Evolutionary conservation across 257 asterid genomes (phyloP), one percentile per base, ranked within the genome.

Genomic region (Solanum tacnaense): DNA sequence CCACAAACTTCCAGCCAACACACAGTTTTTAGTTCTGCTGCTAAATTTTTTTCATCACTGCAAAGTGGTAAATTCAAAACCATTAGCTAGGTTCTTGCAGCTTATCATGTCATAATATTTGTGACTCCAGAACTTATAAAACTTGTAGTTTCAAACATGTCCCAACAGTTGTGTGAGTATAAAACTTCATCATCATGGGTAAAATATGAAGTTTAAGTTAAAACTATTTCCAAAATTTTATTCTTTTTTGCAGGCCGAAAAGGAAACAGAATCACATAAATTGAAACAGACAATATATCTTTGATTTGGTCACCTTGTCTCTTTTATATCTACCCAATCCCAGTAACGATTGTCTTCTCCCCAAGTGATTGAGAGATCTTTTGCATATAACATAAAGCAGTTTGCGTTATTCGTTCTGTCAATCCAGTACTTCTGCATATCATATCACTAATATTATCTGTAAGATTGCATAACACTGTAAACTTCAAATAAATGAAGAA

Each of bases 1-100:
- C 98, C 98, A 60, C 92, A 97, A 85, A 95, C 90, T 91, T 96
- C 96, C 84, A 95, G 94, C 98, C 98, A 95, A 91, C 96, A 92
- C 78, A 96, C 98, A 20, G 83, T 85, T 56, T 91, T 86, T 79
- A 93, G 91, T 89, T 96, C 98, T 31, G 96, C 98, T 70, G 87
- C 96, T 56, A 65, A 86, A 52, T 90, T 5, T 16, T 70, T 8
- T 73, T 84, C 94, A 34, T 90, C 92, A 74, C 98, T 96, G 93
- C 92, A 91, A 88, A 84, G 46, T 23, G 36, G 60, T 76, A 39
- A 76, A 13, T 39, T 76, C 60, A 39, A 76, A n/a, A 38, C 60
- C 34, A 39, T 76, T 76, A 39, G 60, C 84, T 74, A 74, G 5
- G 18, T 36, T 21, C 31, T 36, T 6, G 9, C 32, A 74, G 31